Conservation (phyloP, 768 basidiomycete genomes). For the Leucogyrophana mollusca region DNA sequence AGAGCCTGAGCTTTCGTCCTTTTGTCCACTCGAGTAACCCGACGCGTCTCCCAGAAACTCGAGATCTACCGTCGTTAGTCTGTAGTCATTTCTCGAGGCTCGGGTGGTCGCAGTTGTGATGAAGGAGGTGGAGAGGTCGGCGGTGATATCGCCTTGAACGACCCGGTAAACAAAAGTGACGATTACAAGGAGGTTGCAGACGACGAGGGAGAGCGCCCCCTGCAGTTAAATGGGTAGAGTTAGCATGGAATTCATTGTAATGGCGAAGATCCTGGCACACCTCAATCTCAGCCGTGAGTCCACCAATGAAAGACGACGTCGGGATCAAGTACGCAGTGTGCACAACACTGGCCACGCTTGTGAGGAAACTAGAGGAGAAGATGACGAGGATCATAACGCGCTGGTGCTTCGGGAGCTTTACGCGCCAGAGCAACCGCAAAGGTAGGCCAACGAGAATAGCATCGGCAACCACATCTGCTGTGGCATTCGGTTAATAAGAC, state of each 20-base stretch:
- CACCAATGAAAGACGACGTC: conserved; percentile 5
- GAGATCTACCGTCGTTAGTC: conserved; percentile 26
- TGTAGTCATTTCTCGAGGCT: conserved; percentile 8
- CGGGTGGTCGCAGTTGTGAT: conserved; percentile 1
- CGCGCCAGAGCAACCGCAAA: conserved; percentile 40
- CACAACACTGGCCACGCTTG: conserved; percentile 42
- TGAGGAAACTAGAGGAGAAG: conserved; percentile 54
- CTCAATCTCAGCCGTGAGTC: conserved; percentile 41
- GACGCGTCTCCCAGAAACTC: no score
- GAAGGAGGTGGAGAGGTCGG: not conserved
- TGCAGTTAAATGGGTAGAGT: conserved; percentile 12
- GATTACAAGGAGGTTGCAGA: conserved; percentile 41
- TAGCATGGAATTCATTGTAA: not conserved
- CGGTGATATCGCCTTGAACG: conserved; percentile 9
- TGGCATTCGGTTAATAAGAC: conserved; percentile 2
- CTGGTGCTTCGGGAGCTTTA: conserved; percentile 38
- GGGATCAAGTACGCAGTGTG: conserved; percentile 43
- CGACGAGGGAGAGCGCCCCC: conserved; percentile 37
- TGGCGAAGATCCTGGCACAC: conserved; percentile 21
- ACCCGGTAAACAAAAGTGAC: conserved; percentile 32
- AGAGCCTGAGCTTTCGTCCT: no score
- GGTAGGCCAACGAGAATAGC: conserved; percentile 44
- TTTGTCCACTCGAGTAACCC: no score
- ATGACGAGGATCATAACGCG: conserved; percentile 41
- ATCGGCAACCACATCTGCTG: conserved; percentile 50